A percentile compares a stretch with the other conserved stretches of the same genome.
Evolutionary conservation across 2,329 filamentous ascomycete genomes (phyloP).

Genomic region (Penicillium sp.): DNA sequence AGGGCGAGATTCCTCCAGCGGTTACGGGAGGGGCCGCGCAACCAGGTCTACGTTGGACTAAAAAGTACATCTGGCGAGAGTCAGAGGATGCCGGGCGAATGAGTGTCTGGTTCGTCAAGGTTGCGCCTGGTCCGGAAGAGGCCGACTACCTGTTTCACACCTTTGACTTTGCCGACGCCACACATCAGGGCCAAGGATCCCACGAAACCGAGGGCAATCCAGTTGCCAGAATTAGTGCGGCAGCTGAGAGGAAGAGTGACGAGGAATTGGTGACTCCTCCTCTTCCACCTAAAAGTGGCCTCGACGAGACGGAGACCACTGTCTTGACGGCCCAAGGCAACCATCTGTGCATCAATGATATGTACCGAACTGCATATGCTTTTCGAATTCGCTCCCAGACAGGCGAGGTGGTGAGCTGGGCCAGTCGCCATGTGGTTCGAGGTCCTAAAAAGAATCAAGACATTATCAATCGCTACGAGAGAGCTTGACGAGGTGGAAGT

Average conservation of each 20-base stretch:
- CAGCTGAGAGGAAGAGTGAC: not conserved
- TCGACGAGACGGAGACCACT: slow-evolving; percentile 13
- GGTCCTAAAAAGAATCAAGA: slow-evolving; percentile 43
- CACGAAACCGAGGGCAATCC: not conserved
- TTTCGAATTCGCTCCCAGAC: slow-evolving; percentile 32
- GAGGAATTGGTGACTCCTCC: slow-evolving; percentile 20
- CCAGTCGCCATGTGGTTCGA: slow-evolving; percentile 41
- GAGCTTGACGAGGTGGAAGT: slow-evolving; percentile 5
- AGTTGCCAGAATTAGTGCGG: accelerated
- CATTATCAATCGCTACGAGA: slow-evolving; percentile 37
- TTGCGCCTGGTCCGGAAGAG: slow-evolving; percentile 21
- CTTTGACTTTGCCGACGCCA: slow-evolving; percentile 29
- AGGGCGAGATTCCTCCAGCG: slow-evolving; percentile 35
- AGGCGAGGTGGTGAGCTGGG: slow-evolving; percentile 36
- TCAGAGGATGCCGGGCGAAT: slow-evolving; percentile 22
- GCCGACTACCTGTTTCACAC: slow-evolving; percentile 43
- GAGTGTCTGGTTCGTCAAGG: slow-evolving; percentile 44
- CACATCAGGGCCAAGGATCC: not conserved
- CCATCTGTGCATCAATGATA: slow-evolving; percentile 44
- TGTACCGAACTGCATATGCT: slow-evolving; percentile 42
- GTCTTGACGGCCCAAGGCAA: slow-evolving; percentile 36
- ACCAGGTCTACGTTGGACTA: slow-evolving; percentile 30
- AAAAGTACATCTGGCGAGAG: slow-evolving; percentile 42
- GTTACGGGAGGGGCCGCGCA: slow-evolving; percentile 16
- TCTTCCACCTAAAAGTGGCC: slow-evolving; percentile 14